Evolutionary conservation across 2,329 filamentous ascomycete genomes (phyloP).

Genomic region (Trichoderma gracile): DNA sequence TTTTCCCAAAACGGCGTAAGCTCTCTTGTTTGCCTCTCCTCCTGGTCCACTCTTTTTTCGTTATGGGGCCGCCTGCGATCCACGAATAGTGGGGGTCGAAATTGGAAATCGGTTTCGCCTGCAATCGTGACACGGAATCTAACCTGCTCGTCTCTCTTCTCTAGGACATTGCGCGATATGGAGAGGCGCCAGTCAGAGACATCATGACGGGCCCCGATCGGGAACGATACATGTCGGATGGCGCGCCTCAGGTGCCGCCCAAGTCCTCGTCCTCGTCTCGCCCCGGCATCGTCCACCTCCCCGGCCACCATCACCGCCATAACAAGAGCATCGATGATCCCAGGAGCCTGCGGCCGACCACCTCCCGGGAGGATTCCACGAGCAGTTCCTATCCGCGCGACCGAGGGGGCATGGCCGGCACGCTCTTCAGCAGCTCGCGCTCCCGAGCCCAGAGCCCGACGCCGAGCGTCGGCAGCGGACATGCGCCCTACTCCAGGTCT

Average conservation of each 20-base stretch:
- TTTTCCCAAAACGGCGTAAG: slow-evolving; percentile 23
- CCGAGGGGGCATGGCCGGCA: slow-evolving; percentile 45
- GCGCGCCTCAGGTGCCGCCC: slow-evolving; percentile 49
- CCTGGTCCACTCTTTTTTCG: slow-evolving; percentile 20
- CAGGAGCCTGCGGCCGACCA: slow-evolving; percentile 67
- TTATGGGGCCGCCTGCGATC: slow-evolving; percentile 23
- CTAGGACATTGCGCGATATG: slow-evolving; percentile 73
- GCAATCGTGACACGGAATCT: slow-evolving; percentile 26
- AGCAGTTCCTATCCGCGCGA: slow-evolving; percentile 55
- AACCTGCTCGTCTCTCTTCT: slow-evolving; percentile 30
- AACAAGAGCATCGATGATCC: slow-evolving; percentile 69
- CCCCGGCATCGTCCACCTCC: slow-evolving; percentile 63
- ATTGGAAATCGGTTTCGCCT: slow-evolving; percentile 14
- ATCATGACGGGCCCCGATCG: slow-evolving; percentile 69
- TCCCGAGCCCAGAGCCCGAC: slow-evolving; percentile 78
- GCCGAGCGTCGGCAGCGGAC: slow-evolving; percentile 67
- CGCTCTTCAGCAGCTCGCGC: slow-evolving; percentile 47
- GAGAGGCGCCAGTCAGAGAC: slow-evolving; percentile 73
- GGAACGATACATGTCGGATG: slow-evolving; percentile 61
- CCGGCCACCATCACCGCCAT: slow-evolving; percentile 65
- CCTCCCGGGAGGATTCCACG: slow-evolving; percentile 68
- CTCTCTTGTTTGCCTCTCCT: slow-evolving; percentile 14
- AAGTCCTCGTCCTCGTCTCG: slow-evolving; percentile 65
- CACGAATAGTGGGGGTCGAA: slow-evolving; percentile 20
- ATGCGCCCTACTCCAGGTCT: slow-evolving; percentile 50